Evolutionary conservation across 179 eudicot genomes (phyloP), one percentile per base, ranked within the genome.

Genomic region (Beta macrorhiza): DNA sequence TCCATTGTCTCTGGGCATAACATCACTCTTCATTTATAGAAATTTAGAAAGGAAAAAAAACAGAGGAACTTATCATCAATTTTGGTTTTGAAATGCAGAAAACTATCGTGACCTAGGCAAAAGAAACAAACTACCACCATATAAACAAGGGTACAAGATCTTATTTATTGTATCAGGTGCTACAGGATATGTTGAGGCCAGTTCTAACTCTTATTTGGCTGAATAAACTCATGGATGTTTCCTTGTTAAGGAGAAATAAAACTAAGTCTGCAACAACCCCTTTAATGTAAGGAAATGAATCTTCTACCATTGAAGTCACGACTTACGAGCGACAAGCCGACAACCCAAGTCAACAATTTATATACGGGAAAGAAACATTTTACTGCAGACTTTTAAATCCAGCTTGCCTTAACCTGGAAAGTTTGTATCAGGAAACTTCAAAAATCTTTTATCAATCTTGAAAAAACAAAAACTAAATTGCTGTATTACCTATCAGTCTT

Each of bases 401-500:
- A 61, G 15, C n/a, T 76, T 57, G 10, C 45, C 25, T n/a, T 19
- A 10, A 42, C 52, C 13, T 44, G 42, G n/a, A 76, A 76, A 2
- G 37, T 56, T n/a, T 42, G 68, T 45, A 13, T 15, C 9, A 68
- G 13, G 67, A 56, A 9, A 58, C 19, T 51, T 49, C 47, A 51
- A 20, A 17, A 17, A 5, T 19, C 29, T 49, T 22, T 16, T 5
- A 14, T 5, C 49, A 19, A 74, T 15, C 45, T 17, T 9, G 13
- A 5, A 7, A 57, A 32, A 15, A 37, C 42, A 37, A 15, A 67
- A 51, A 32, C 44, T 55, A 75, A 61, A 42, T 53, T 32, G 25
- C 14, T 57, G 17, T 62, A 80, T 25, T 87, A 95, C 99, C 99
- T 76, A 96, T 96, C 19, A 96, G 90, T 78, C 99, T 89, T 63